phyloP scores from a whole-genome alignment of 176 grass and related monocot genomes.

The Sorghum bicolor region DNA sequence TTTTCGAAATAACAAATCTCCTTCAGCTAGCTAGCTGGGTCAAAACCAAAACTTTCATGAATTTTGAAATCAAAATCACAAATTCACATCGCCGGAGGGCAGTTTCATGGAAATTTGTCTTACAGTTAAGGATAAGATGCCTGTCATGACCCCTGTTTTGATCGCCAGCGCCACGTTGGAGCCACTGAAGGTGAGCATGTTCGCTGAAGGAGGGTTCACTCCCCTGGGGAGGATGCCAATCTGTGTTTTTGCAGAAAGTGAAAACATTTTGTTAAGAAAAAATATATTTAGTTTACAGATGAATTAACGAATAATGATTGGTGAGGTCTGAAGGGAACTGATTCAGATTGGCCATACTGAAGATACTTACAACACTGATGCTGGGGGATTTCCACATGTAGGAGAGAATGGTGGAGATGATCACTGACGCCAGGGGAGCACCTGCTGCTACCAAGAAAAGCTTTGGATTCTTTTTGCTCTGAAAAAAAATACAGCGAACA shows the following conservation, averaged over 20 bases:
- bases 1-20: no score
- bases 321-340: neutral
- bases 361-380: slow-evolving; percentile 74
- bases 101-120: neutral
- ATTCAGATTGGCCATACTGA: neutral
- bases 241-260: slow-evolving; percentile 12
- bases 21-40: no score
- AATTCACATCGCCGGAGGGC: no score
- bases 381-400: slow-evolving; percentile 68
- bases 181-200: slow-evolving; percentile 81
- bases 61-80: neutral
- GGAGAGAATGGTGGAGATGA: slow-evolving; percentile 78
- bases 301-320: neutral
- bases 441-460: slow-evolving; percentile 94
- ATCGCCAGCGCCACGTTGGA: slow-evolving; percentile 77
- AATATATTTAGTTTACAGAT: neutral
- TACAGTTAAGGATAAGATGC: slow-evolving; percentile 93
- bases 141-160: slow-evolving; percentile 92
- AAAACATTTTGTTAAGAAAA: neutral
- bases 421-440: slow-evolving; percentile 79
- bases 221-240: slow-evolving; percentile 79
- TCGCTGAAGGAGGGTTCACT: slow-evolving; percentile 87
- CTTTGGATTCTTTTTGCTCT: slow-evolving; percentile 77
- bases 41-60: neutral
- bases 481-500: neutral